phyloP scores from a whole-genome alignment of 2,329 filamentous ascomycete species.

The Ilyonectria sp. region DNA sequence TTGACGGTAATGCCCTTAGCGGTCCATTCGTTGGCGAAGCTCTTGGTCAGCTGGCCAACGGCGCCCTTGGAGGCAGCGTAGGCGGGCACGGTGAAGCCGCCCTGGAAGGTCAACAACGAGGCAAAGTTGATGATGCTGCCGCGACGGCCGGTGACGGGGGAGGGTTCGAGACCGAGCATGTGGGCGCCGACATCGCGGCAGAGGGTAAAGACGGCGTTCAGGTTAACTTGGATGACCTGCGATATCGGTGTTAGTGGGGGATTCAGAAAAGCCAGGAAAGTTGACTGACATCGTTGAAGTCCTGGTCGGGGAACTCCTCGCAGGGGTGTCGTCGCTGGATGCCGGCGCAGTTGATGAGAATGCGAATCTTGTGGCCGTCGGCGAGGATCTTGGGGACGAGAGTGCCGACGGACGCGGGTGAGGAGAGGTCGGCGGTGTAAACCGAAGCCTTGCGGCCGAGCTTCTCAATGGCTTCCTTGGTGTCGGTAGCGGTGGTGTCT shows the following conservation, averaged over 20 bases:
- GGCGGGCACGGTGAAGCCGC: constrained; percentile 88
- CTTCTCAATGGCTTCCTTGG: constrained; percentile 73
- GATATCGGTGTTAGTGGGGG: constrained; percentile 15
- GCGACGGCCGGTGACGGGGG: constrained; percentile 66
- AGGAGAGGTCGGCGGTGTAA: constrained; percentile 79
- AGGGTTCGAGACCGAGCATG: constrained; percentile 75
- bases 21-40: constrained; percentile 89
- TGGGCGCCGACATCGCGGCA: constrained; percentile 84
- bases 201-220: constrained; percentile 84
- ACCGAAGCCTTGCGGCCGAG: constrained; percentile 78
- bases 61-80: constrained; percentile 91
- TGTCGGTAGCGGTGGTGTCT: constrained; percentile 61
- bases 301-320: constrained; percentile 80
- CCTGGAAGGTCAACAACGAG: constrained; percentile 86
- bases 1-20: constrained; percentile 86
- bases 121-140: constrained; percentile 89
- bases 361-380: constrained; percentile 77
- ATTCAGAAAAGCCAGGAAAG: not conserved
- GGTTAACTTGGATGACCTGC: constrained; percentile 87
- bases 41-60: constrained; percentile 87
- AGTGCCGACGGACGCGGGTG: constrained; percentile 69
- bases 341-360: constrained; percentile 89
- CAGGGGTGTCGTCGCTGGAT: constrained; percentile 86
- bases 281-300: constrained; percentile 76
- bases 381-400: constrained; percentile 74